These are phyloP conservation scores for Geum urbanum DNA, from an alignment of 306 rosid species.

Conservation along the genomic window DNA sequence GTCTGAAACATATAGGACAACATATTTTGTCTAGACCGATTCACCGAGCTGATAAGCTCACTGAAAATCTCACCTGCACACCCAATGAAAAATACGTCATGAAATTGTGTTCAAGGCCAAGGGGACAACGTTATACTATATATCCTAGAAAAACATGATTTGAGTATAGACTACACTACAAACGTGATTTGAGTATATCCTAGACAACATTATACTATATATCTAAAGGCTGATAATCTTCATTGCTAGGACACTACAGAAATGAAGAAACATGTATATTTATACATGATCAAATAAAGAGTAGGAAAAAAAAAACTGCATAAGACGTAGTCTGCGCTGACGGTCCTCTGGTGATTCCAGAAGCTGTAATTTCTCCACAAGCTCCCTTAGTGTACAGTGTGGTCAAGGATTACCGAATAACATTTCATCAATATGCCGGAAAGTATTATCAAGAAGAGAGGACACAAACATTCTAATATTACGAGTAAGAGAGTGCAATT, in stretches of 20 bases:
- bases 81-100: conserved; percentile 6
- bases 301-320: background rate
- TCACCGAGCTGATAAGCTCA: conserved; percentile 59
- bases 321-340: conserved; percentile 47
- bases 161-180: background rate
- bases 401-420: conserved; percentile 60
- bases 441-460: conserved; percentile 14
- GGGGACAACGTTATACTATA: background rate
- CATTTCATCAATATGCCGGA: conserved; percentile 12
- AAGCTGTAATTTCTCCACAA: conserved; percentile 65
- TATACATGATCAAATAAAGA: background rate
- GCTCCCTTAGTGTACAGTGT: conserved; percentile 59
- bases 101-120: background rate
- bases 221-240: conserved; percentile 50
- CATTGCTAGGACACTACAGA: conserved; percentile 58
- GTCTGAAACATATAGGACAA: conserved; percentile 83
- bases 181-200: too few relatives aligned
- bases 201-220: too few relatives aligned
- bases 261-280: conserved; percentile 13
- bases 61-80: conserved; percentile 61
- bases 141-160: background rate
- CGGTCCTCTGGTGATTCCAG: conserved; percentile 68
- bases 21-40: conserved; percentile 74
- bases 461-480: background rate
- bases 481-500: background rate